Evolutionary conservation across 805 yeast genomes (phyloP), one percentile per base, ranked within the genome.

Genomic region (Nakazawaea peltata): DNA sequence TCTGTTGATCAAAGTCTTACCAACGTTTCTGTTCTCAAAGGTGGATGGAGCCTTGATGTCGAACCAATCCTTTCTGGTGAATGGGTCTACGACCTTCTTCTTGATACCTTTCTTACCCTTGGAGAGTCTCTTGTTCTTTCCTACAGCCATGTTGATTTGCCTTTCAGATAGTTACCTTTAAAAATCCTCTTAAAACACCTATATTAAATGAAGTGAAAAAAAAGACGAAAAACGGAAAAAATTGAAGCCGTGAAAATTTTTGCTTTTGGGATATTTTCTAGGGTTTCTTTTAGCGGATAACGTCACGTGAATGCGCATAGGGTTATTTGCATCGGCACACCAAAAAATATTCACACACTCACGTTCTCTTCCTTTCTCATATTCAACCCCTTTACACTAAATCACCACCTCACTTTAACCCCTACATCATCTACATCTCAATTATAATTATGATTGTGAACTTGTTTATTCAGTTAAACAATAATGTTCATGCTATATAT

Each of bases 21-120:
- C 97, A 63, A 87, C 97, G 61, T 84, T 85, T 74, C 96, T 88
- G 83, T 85, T 86, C 72, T 88, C 97, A 61, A 88, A 90, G 58
- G 96, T 87, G 59, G 97, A 81, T 62, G 97, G 97, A 51, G 97
- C 97, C 77, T 88, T 87, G 74, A 88, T 85, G 69, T 84, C 94
- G 70, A 74, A 88, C 97, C 97, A 90, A 60, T 88, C 97, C 75
- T 90, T 90, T 72, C 87, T 86, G 81, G 95, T 77, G 92, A 90
- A 90, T 65, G 97, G 97, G 78, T 90, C 97, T 56, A 87, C 94
- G 64, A 84, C 92, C 81, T 81, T 90, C 94, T 90, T 92, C 94
- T 90, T 90, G 69, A 86, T 74, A 63, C 97, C 97, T 74, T 90
- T 90, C 86, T 82, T 81, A 63, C 90, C 90, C 65, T 73, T 72